Percentiles rank a stretch among this genome's conserved stretches.
phyloP scores from a whole-genome alignment of 2,329 filamentous ascomycete genomes.

The Alternaria atra region DNA sequence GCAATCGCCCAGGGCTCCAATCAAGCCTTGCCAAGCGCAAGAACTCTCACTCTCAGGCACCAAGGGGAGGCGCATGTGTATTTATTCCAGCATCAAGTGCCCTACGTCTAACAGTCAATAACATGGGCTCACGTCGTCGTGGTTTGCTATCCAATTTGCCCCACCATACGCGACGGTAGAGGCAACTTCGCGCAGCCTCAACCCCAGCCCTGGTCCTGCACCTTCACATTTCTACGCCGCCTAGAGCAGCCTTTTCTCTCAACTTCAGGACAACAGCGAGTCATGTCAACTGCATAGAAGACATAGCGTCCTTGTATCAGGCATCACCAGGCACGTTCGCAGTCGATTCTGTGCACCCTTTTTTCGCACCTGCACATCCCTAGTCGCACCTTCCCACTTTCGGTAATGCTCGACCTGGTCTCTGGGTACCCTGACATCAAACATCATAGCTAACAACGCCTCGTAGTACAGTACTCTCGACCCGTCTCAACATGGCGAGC shows the following conservation, averaged over 20 bases:
- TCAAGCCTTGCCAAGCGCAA: conserved; percentile 14
- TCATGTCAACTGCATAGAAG: conserved; percentile 1
- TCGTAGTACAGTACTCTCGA: neutral
- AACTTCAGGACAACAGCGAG: neutral
- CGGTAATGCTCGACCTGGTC: conserved; percentile 1
- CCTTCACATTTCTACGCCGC: neutral
- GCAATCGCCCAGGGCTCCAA: conserved; percentile 12
- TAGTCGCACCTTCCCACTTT: conserved; percentile 13
- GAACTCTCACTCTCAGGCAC: conserved; percentile 6
- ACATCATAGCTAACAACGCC: neutral
- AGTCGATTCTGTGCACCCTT: neutral
- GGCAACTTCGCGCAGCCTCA: conserved; percentile 3
- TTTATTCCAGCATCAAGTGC: neutral
- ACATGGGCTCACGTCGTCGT: conserved; percentile 23
- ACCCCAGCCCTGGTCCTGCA: neutral
- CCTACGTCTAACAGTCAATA: conserved; percentile 4
- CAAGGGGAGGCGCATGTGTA: neutral
- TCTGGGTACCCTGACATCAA: conserved; percentile 4
- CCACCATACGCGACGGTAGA: conserved; percentile 27
- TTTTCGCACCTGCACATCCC: conserved; percentile 3
- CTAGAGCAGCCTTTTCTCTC: neutral
- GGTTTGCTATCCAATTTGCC: conserved; percentile 14
- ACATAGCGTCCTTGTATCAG: neutral
- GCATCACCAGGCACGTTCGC: neutral
- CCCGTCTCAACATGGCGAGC: conserved; percentile 33